phyloP scores from a whole-genome alignment of 495 filamentous ascomycete genomes.

The Eremomyces bilateralis region DNA sequence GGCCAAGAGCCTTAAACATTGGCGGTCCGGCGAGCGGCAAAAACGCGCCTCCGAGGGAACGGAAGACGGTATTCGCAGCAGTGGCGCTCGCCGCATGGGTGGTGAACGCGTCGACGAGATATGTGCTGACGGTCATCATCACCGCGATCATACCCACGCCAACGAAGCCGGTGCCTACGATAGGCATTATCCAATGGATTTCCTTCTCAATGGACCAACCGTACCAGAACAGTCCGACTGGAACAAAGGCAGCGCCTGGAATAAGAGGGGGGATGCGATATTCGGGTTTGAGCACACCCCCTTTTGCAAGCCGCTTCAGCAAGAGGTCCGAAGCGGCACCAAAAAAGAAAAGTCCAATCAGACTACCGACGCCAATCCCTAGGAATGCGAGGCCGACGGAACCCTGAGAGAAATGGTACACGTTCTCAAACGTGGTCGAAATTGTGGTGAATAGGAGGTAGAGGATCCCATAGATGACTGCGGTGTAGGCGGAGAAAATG shows the following conservation, averaged over 20 bases:
- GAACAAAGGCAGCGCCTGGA: neutral
- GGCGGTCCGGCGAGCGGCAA: neutral
- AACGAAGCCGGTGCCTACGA: neutral
- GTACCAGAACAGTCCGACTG: neutral
- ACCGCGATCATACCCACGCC: too few relatives aligned
- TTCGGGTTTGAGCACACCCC: constrained; percentile 34
- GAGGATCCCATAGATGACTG: constrained; percentile 6
- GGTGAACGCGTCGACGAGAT: neutral
- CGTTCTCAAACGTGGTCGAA: constrained; percentile 3
- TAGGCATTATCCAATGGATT: neutral
- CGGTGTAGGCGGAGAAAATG: constrained; percentile 4
- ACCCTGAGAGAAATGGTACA: constrained; percentile 6
- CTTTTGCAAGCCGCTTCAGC: constrained; percentile 15
- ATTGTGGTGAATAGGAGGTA: constrained; percentile 10
- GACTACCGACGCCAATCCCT: constrained; percentile 6
- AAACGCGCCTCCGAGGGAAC: neutral
- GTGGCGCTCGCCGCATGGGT: neutral
- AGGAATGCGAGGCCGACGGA: constrained; percentile 7
- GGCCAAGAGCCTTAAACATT: neutral
- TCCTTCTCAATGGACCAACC: constrained; percentile 1
- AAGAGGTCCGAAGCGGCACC: constrained; percentile 5
- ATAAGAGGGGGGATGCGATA: constrained; percentile 8
- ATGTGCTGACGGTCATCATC: neutral
- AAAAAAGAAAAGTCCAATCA: constrained; percentile 12
- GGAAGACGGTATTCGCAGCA: neutral